Evolutionary conservation across 2,329 filamentous ascomycete species (phyloP), one percentile per base, ranked within the genome.

Genomic region (Geosmithia putterillii): DNA sequence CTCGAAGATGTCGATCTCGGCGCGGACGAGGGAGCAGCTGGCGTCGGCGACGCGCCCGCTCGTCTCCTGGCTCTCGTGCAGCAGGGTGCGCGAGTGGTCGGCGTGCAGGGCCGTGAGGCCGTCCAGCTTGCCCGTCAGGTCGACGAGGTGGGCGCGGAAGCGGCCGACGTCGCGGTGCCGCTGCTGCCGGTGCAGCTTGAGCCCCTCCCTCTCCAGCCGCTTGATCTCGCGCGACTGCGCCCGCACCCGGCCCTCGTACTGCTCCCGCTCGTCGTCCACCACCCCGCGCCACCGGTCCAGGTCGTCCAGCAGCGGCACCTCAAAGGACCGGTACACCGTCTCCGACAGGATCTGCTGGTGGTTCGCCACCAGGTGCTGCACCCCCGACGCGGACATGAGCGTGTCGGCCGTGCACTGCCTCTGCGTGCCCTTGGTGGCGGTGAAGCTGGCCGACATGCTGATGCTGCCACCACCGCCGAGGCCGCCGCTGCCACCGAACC

Each of bases 1-100:
- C 62, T 83, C 79, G 45, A 81, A 82, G 22, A 83, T 83, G 58
- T 83, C 79, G 18, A 83, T 74, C 60, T 83, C 79, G 44, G 79
- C 79, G 17, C 79, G 66, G 12, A 82, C 79, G 10, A 83, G 67
- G 47, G 74, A 77, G 52, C 78, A 81, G 52, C 74, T 74, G 17
- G 77, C 76, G 45, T 83, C 79, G 17, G 81, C 69, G 50, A 83
- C 80, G 49, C 68, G 67, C 21, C 60, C 65, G 51, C 76, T 80
- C 49, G 77, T 78, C 51, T 81, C 77, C 57, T 83, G 79, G 53
- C 75, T 76, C 54, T 82, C 78, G 46, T 75, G 63, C 43, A 83
- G 58, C 49, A 82, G 52, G 0, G 71, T 70, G 23, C 73, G 64
- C n/a, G 76, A 71, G 53, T 83, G 78, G 44, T 72, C 69, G 17